Conservation (phyloP, 495 filamentous ascomycete genomes). For the Viridothelium virens region DNA sequence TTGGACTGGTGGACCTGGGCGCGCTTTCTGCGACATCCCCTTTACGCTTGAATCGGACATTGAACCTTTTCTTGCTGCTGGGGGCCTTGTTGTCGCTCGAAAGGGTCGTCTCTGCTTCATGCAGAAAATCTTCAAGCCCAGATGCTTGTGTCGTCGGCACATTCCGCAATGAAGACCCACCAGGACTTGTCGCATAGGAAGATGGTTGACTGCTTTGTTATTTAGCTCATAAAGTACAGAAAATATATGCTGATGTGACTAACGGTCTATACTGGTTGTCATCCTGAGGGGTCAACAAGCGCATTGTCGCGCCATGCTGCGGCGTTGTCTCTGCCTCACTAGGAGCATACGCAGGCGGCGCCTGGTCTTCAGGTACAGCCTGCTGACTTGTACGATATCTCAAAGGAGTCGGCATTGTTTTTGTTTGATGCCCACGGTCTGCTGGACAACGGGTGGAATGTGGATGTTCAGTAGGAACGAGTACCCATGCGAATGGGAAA, state of each 20-base stretch:
- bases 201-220: slow-evolving; percentile 5
- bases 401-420: slow-evolving; percentile 13
- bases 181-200: slow-evolving; percentile 7
- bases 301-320: slow-evolving; percentile 51
- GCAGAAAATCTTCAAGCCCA: slow-evolving; percentile 18
- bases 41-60: slow-evolving; percentile 26
- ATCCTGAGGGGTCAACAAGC: slow-evolving; percentile 50
- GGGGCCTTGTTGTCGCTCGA: slow-evolving; percentile 12
- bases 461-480: slow-evolving; percentile 4
- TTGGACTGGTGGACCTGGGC: slow-evolving; percentile 27
- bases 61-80: slow-evolving; percentile 24
- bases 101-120: slow-evolving; percentile 23
- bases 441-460: slow-evolving; percentile 23
- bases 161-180: slow-evolving; percentile 16
- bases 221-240: slow-evolving; percentile 10
- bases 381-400: slow-evolving; percentile 10
- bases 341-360: slow-evolving; percentile 21
- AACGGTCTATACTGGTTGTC: slow-evolving; percentile 44
- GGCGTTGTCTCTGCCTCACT: slow-evolving; percentile 25
- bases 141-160: slow-evolving; percentile 20
- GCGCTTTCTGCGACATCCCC: slow-evolving; percentile 20
- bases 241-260: slow-evolving; percentile 26
- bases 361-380: slow-evolving; percentile 21
- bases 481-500: slow-evolving; percentile 3
- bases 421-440: slow-evolving; percentile 9